Base-by-base conservation (phyloP, 2,329 filamentous ascomycete species). In the Sporothrix curviconia region DNA sequence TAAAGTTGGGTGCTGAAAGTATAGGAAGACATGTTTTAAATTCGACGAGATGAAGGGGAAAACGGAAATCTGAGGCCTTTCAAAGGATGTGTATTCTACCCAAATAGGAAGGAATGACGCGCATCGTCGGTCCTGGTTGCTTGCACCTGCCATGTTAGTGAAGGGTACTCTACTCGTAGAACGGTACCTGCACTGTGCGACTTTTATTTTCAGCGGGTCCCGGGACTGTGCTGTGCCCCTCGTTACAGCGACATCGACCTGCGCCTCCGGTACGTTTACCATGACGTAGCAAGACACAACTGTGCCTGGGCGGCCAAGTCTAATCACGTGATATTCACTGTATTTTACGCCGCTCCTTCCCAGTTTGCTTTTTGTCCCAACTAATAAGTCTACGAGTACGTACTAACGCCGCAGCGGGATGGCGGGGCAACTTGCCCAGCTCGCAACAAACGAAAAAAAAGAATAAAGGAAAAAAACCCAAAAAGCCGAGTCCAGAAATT, bases 351-450 rank as follows among this genome's bases (percentile, higher is more conserved):
- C 25, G 44, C 15, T 40, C 49, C 34, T 51, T 51, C 49, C 49
- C 22, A 51, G 34, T 39, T 22, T 39, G 36, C 28, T 52, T 17
- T 52, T 52, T 52, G n/a, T n/a, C n/a, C n/a, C n/a, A n/a, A n/a
- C n/a, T n/a, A n/a, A n/a, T n/a, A n/a, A n/a, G n/a, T n/a, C n/a
- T n/a, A n/a, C n/a, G n/a, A n/a, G n/a, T n/a, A n/a, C 36, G 37
- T 32, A 24, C 37, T 32, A 53, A 43, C 50, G 37, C 25, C 25
- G 50, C 37, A 40, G 37, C 30, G 28, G 36, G n/a, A 60, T 60
- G 59, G 59, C 59, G 59, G 59, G 59, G 59, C 59, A 60, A 53
- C 47, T 24, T 7, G 46, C 46, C 34, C 34, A 28, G 47, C 47
- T 37, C n/a, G n/a, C n/a, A n/a, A n/a, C n/a, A n/a, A 37, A 19